These are phyloP conservation scores for Citrus hindsii DNA, from an alignment of 345 rosid species.

Conservation along the genomic window DNA sequence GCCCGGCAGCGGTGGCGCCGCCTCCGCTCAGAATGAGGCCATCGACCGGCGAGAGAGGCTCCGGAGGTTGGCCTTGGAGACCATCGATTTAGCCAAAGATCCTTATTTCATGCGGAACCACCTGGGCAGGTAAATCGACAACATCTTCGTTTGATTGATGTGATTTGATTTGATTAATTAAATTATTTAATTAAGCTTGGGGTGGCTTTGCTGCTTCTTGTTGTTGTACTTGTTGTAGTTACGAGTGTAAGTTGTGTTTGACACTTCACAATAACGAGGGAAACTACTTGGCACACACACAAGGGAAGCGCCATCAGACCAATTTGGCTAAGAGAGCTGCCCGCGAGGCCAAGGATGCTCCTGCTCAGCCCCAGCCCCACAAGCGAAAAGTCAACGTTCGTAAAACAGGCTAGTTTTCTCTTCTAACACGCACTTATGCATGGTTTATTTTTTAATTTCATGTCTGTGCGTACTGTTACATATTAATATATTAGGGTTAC, in stretches of 20 bases:
- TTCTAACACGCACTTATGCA: background rate
- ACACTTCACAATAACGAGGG: constrained; percentile 99
- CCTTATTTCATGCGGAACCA: constrained; percentile 99
- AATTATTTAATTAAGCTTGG: background rate
- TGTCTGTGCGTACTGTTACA: background rate
- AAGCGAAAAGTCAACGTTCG: constrained; percentile 87
- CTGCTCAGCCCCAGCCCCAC: constrained; percentile 90
- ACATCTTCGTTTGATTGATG: too few species aligned
- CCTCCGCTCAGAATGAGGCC: constrained; percentile 94
- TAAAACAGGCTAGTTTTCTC: constrained; percentile 46
- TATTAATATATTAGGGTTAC: too few species aligned
- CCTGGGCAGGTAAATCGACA: constrained; percentile 66
- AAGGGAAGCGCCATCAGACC: constrained; percentile 97
- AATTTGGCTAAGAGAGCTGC: constrained; percentile 97
- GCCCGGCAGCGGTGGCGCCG: constrained; percentile 98
- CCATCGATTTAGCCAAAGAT: constrained; percentile 96
- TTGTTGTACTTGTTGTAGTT: constrained; percentile 41
- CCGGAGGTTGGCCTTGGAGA: constrained; percentile 93
- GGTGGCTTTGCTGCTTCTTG: background rate
- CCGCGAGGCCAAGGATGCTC: constrained; percentile 90
- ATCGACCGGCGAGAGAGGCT: constrained; percentile 98
- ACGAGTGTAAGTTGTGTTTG: constrained; percentile 95
- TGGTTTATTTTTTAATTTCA: too few species aligned
- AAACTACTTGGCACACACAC: constrained; percentile 96
- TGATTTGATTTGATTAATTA: background rate